Percentiles rank a stretch among this genome's conserved stretches.
phyloP scores from a whole-genome alignment of 1,139 yeast genomes.

The Pichia cactophila region DNA sequence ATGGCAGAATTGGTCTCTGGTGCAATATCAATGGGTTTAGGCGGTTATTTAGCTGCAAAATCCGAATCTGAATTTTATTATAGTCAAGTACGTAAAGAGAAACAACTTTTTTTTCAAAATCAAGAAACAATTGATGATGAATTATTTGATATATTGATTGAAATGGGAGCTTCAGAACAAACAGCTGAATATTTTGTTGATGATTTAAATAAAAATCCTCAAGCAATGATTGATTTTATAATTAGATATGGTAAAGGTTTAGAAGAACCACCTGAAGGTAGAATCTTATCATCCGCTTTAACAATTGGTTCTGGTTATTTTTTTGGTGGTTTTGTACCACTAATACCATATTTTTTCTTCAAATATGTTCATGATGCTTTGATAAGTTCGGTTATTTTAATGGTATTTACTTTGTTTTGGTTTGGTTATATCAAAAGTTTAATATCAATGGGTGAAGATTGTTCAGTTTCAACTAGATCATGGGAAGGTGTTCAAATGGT shows the following conservation, averaged over 20 bases:
- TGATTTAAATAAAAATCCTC: conserved; percentile 65
- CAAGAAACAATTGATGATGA: conserved; percentile 53
- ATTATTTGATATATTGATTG: conserved; percentile 63
- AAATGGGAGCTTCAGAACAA: conserved; percentile 60
- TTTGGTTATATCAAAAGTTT: conserved; percentile 85
- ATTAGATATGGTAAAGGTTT: conserved; percentile 68
- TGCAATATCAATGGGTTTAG: conserved; percentile 80
- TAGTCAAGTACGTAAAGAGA: conserved; percentile 65
- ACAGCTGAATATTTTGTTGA: conserved; percentile 59
- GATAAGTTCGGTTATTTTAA: conserved; percentile 64
- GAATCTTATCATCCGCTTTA: conserved; percentile 68
- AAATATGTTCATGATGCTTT: conserved; percentile 68
- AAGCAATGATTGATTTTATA: conserved; percentile 59
- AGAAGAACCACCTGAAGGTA: conserved; percentile 74
- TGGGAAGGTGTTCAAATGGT: conserved; percentile 88
- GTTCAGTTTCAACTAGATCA: conserved; percentile 53
- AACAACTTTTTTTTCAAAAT: conserved; percentile 57
- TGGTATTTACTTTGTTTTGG: conserved; percentile 77
- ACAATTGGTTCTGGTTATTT: conserved; percentile 73
- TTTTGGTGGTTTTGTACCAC: conserved; percentile 75
- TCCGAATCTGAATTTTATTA: conserved; percentile 68
- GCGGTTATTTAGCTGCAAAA: conserved; percentile 75
- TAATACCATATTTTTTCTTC: conserved; percentile 74
- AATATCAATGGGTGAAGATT: conserved; percentile 75
- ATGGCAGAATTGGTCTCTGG: conserved; percentile 80